These are phyloP conservation scores for Fusarium sp. DNA, from an alignment of 2,329 filamentous ascomycete genomes.

Conservation along the genomic window DNA sequence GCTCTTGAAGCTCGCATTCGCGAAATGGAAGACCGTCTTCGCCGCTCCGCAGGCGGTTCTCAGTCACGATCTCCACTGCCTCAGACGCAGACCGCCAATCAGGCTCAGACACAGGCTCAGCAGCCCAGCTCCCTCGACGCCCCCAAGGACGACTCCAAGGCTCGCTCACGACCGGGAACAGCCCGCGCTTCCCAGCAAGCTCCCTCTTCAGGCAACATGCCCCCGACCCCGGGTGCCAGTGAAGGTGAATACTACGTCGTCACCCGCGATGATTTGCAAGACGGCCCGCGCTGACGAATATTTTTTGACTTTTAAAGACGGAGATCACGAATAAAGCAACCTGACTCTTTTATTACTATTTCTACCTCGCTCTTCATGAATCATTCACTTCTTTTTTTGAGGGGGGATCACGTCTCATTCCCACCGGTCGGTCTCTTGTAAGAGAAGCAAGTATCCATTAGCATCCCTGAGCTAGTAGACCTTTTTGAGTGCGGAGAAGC, in stretches of 20 bases:
- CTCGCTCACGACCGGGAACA: conserved; percentile 65
- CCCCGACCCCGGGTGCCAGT: conserved; percentile 69
- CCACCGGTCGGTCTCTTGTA: conserved; percentile 15
- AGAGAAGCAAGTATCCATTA: conserved; percentile 11
- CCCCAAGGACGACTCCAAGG: conserved; percentile 50
- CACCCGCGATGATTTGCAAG: conserved; percentile 47
- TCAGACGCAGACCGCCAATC: conserved; percentile 31
- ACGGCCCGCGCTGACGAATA: conserved; percentile 48
- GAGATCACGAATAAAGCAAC: conserved; percentile 51
- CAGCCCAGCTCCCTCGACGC: conserved; percentile 35
- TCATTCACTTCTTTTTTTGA: conserved; percentile 27
- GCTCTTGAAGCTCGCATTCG: conserved; percentile 84
- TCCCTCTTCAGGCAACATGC: conserved; percentile 67
- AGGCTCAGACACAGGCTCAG: conserved; percentile 34
- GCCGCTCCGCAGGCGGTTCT: conserved; percentile 45
- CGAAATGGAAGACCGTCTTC: conserved; percentile 85
- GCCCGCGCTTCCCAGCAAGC: conserved; percentile 62
- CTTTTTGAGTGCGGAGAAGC: conserved; percentile 23
- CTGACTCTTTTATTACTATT: not conserved
- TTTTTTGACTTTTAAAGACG: conserved; percentile 49
- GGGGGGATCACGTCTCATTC: not conserved
- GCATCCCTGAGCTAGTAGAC: conserved; percentile 22
- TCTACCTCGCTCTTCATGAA: conserved; percentile 15
- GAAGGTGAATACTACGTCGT: conserved; percentile 68
- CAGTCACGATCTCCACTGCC: conserved; percentile 36